These are phyloP conservation scores for Isatis lusitanica DNA, from an alignment of 441 rosid species.

Conservation along the genomic window DNA sequence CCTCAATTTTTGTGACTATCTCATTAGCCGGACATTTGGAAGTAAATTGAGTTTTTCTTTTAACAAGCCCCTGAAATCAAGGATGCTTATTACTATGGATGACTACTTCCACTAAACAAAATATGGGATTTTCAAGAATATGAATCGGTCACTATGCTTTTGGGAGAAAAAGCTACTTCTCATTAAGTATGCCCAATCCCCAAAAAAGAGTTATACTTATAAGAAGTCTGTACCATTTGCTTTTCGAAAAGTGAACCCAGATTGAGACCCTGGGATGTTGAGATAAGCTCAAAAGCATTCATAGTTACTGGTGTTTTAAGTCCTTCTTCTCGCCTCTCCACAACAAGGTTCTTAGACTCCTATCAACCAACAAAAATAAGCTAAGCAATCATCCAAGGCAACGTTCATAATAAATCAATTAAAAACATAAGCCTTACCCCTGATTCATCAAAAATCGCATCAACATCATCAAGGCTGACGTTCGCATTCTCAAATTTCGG, in stretches of 20 bases:
- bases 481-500: constrained; percentile 76
- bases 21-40: constrained; percentile 87
- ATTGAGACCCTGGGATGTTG: constrained; percentile 97
- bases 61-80: constrained; percentile 75
- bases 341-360: constrained; percentile 80
- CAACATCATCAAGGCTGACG: constrained; percentile 80
- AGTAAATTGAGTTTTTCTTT: constrained; percentile 91
- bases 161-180: not conserved
- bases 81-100: constrained; percentile 6
- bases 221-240: constrained; percentile 68
- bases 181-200: not conserved
- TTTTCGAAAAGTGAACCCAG: constrained; percentile 88
- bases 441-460: constrained; percentile 77
- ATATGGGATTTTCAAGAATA: not conserved
- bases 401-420: not conserved
- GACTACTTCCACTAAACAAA: constrained; percentile 8
- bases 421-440: constrained; percentile 50
- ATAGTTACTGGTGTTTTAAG: constrained; percentile 71
- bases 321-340: constrained; percentile 77
- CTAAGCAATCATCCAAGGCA: constrained; percentile 13
- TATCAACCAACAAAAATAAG: constrained; percentile 37
- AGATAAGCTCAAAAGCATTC: constrained; percentile 99
- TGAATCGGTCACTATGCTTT: not conserved
- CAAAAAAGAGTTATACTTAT: not conserved
- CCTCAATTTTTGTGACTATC: constrained; percentile 91